These are phyloP conservation scores for Triticum dicoccoides DNA, from an alignment of 176 grass and related monocot genomes.

Conservation along the genomic window DNA sequence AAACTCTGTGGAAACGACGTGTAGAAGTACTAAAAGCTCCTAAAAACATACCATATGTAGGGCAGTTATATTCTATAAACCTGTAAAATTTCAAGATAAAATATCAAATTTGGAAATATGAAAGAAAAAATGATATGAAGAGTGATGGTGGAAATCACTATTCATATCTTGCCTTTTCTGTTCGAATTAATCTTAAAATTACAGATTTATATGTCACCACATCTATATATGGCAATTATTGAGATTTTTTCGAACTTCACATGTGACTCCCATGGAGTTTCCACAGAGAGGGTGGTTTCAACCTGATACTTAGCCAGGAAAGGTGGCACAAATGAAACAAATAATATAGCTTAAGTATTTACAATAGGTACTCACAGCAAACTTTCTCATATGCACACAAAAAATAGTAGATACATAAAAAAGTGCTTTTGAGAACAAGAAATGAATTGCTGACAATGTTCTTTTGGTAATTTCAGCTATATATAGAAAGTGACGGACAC, in stretches of 20 bases:
- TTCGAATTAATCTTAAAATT: neutral
- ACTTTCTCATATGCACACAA: neutral
- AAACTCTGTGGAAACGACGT: neutral
- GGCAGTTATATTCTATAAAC: neutral
- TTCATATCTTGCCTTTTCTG: neutral
- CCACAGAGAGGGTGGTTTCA: neutral
- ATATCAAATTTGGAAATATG: neutral
- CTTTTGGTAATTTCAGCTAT: neutral
- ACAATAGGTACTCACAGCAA: neutral
- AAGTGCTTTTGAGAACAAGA: slow-evolving; percentile 5
- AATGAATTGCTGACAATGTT: neutral
- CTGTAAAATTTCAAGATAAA: neutral
- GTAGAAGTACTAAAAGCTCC: neutral
- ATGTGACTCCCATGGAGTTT: neutral
- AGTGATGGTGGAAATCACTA: neutral
- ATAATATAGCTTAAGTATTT: slow-evolving; percentile 1
- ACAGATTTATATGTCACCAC: neutral
- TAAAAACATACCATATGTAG: neutral
- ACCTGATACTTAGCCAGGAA: neutral
- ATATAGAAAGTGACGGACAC: neutral
- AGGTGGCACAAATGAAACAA: neutral
- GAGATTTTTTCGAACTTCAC: neutral
- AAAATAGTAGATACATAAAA: neutral
- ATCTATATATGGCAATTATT: neutral
- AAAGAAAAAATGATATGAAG: neutral